Percentiles rank a stretch among this genome's conserved stretches.
phyloP scores from a whole-genome alignment of 805 yeast genomes.

The Kuraishia hungarica region DNA sequence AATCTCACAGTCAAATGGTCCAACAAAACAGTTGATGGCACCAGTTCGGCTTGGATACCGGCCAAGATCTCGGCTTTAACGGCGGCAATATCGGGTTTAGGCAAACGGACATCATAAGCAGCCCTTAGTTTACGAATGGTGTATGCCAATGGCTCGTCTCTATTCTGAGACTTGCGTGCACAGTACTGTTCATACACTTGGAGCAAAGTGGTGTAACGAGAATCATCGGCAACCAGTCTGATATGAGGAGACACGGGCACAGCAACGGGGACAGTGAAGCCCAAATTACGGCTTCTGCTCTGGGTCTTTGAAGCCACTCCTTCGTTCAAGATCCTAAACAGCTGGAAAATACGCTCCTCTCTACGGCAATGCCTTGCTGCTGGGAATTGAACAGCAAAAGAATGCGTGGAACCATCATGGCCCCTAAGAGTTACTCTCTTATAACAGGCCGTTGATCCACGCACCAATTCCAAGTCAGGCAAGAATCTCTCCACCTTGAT shows the following conservation, averaged over 20 bases:
- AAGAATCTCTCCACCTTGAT: constrained; percentile 88
- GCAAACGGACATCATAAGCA: constrained; percentile 87
- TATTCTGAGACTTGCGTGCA: constrained; percentile 55
- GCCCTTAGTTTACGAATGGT: constrained; percentile 80
- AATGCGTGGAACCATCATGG: constrained; percentile 84
- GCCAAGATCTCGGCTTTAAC: constrained; percentile 86
- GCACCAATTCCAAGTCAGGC: constrained; percentile 78
- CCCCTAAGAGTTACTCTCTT: constrained; percentile 86
- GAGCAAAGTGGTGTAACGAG: constrained; percentile 61
- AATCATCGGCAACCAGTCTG: constrained; percentile 79
- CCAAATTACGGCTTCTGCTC: constrained; percentile 76
- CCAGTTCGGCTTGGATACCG: constrained; percentile 80
- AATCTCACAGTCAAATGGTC: constrained; percentile 67
- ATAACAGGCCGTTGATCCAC: constrained; percentile 87
- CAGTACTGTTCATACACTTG: constrained; percentile 89
- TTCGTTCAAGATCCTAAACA: constrained; percentile 83
- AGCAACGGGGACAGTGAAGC: constrained; percentile 82
- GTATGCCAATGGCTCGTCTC: constrained; percentile 87
- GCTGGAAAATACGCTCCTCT: constrained; percentile 89
- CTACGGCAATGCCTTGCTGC: constrained; percentile 96
- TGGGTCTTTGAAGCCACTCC: constrained; percentile 76
- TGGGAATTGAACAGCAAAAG: constrained; percentile 95
- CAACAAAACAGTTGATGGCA: constrained; percentile 76
- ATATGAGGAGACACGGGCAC: constrained; percentile 94
- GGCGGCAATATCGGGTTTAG: constrained; percentile 85